Evolutionary conservation across 2,329 filamentous ascomycete species (phyloP), one percentile per base, ranked within the genome.

Genomic region (Aureobasidium sp.): DNA sequence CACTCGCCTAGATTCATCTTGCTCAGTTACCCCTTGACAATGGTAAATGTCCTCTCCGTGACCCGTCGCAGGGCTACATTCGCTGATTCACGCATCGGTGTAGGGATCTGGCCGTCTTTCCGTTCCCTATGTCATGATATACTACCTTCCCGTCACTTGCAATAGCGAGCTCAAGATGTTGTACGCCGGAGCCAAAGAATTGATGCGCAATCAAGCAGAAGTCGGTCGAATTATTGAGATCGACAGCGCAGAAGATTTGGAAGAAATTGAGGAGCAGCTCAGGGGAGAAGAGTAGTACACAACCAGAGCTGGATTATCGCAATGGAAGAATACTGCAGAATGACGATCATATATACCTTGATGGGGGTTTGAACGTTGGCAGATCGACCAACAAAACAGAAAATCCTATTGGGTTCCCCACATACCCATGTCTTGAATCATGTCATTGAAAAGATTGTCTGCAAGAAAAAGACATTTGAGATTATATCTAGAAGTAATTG

Each of bases 171-270:
- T 86, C 65, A 83, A 88, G 61, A 97, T 97, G 93, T 75, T 93
- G 66, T 98, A 97, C 68, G 93, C 93, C 25, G 87, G 90, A 34
- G 93, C 93, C 38, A 95, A 96, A 71, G 93, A 98, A 73, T 72
- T 97, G 68, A 90, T 97, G 85, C 83, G 90, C 59, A 95, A 88
- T 66, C 94, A 88, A 52, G 88, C 88, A 55, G 90, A 96, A 73
- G 90, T 90, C n/a, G 85, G 86, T 51, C 82, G 81, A 61, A 85
- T 97, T 22, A 80, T 98, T 57, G 91, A 97, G 69, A 82, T 97
- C 44, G 82, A 87, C 61, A 83, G 80, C 17, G 79, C 80, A 3
- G 89, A 95, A 52, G 91, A 96, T 52, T 66, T 97, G 61, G 83
- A 87, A 59, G 83, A 85, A n/a, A 83, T 97, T 58, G 87, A 90